Evolutionary conservation across 192 early-diverging fungal genomes (phyloP).

Genomic region (Podila horticola): DNA sequence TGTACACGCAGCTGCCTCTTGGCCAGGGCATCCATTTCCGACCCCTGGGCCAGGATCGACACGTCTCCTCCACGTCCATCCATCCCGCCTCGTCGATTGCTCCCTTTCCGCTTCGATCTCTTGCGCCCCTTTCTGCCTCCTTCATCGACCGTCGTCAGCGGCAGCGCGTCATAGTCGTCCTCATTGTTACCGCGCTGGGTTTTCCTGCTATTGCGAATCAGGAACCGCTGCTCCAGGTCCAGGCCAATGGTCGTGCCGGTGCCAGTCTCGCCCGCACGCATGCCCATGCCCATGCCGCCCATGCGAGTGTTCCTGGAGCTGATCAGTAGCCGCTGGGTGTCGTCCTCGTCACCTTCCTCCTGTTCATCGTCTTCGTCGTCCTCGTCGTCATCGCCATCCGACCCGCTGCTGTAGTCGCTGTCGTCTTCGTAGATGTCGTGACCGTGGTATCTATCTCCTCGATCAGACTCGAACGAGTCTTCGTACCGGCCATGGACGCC

Average conservation of each 20-base stretch:
- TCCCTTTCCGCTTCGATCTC: background rate
- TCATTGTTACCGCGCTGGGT: background rate
- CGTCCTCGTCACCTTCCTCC: conserved; percentile 13
- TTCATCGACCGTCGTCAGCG: conserved; percentile 19
- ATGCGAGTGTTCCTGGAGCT: conserved; percentile 20
- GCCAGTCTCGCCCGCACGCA: conserved; percentile 49
- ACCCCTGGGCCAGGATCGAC: conserved; percentile 14
- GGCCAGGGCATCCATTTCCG: conserved; percentile 24
- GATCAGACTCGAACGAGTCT: conserved; percentile 34
- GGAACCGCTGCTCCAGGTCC: conserved; percentile 20
- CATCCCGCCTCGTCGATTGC: background rate
- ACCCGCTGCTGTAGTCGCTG: conserved; percentile 1
- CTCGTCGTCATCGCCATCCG: conserved; percentile 5
- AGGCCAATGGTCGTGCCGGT: conserved; percentile 50
- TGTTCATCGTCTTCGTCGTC: conserved; percentile 1
- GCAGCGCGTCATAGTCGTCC: conserved; percentile 33
- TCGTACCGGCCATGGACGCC: background rate
- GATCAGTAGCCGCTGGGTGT: conserved; percentile 20
- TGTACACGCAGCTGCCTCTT: conserved; percentile 26
- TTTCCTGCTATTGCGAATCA: background rate
- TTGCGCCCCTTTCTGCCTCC: background rate
- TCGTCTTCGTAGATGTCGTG: background rate
- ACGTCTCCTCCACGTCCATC: background rate
- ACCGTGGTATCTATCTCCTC: background rate
- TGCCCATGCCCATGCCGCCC: conserved; percentile 44